These are phyloP conservation scores for Camelina laxa DNA, from an alignment of 345 rosid species.

Conservation along the genomic window DNA sequence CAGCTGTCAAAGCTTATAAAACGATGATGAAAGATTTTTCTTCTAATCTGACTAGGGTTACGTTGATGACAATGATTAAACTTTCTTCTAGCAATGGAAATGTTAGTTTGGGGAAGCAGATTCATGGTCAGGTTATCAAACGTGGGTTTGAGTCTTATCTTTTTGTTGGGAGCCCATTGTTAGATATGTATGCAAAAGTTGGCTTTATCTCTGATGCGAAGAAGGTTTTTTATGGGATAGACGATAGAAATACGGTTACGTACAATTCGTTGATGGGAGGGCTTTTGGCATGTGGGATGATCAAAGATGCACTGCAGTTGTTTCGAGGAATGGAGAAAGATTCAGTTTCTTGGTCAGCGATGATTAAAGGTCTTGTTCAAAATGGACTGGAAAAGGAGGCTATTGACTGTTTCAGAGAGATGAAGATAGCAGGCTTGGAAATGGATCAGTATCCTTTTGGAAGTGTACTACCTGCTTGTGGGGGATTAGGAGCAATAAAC, in stretches of 20 bases:
- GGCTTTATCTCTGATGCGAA: conserved; percentile 68
- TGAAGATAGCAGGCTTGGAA: conserved; percentile 61
- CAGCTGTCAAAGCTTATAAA: conserved; percentile 63
- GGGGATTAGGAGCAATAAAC: conserved; percentile 56
- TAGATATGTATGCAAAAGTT: conserved; percentile 82
- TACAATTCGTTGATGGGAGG: conserved; percentile 76
- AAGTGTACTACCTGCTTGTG: conserved; percentile 84
- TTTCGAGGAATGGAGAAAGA: conserved; percentile 75
- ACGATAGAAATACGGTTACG: conserved; percentile 65
- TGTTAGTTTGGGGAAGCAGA: conserved; percentile 64
- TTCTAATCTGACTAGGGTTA: conserved; percentile 64
- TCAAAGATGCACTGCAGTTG: conserved; percentile 61
- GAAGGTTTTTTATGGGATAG: conserved; percentile 56
- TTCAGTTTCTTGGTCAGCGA: conserved; percentile 83
- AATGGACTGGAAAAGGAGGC: conserved; percentile 74
- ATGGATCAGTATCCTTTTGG: conserved; percentile 93
- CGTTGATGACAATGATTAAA: conserved; percentile 72
- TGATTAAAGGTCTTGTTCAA: conserved; percentile 77
- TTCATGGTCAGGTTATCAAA: conserved; percentile 74
- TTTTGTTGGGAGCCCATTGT: conserved; percentile 72
- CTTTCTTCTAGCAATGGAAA: conserved; percentile 54
- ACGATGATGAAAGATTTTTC: conserved; percentile 66
- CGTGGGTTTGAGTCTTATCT: conserved; percentile 67
- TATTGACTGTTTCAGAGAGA: conserved; percentile 61
- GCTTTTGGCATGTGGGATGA: conserved; percentile 66